A percentile compares a stretch with the other conserved stretches of the same genome.
Evolutionary conservation across 352 stramenopile genomes (phyloP).

Genomic region (Globisporangium cylindrosporum): DNA sequence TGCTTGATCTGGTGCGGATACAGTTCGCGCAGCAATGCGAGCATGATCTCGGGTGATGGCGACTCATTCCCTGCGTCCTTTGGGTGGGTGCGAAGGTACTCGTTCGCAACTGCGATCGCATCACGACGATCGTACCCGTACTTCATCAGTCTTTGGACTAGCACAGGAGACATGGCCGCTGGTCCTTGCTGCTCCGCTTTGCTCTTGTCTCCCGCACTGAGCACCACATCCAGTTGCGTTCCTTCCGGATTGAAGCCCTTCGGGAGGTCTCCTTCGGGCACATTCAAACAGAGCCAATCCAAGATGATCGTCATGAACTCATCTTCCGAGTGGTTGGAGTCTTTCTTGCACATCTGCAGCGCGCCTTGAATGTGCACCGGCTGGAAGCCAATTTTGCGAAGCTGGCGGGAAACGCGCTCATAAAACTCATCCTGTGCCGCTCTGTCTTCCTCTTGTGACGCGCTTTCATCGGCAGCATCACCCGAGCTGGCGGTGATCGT

Average conservation of each 20-base stretch:
- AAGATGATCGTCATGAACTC: constrained; percentile 44
- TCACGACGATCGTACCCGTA: constrained; percentile 71
- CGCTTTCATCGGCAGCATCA: constrained; percentile 13
- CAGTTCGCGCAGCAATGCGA: constrained; percentile 38
- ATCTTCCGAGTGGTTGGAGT: constrained; percentile 27
- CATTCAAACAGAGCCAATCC: constrained; percentile 82
- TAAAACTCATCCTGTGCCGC: constrained; percentile 23
- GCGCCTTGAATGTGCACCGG: constrained; percentile 45
- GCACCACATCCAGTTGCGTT: constrained; percentile 88
- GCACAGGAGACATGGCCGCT: constrained; percentile 27
- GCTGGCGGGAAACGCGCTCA: constrained; percentile 23
- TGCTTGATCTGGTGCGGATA: constrained; percentile 43
- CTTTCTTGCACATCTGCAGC: constrained; percentile 24
- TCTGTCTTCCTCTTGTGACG: constrained; percentile 8
- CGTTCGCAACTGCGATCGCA: constrained; percentile 41
- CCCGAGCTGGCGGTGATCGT: constrained; percentile 17
- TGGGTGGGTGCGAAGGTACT: constrained; percentile 28
- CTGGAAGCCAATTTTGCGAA: constrained; percentile 61
- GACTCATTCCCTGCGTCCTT: constrained; percentile 24
- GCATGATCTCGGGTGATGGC: constrained; percentile 35
- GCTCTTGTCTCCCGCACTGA: constrained; percentile 14
- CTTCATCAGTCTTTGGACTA: constrained; percentile 76
- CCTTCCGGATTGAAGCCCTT: constrained; percentile 86
- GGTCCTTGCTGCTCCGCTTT: constrained; percentile 12
- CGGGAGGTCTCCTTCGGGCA: constrained; percentile 69